Evolutionary conservation across 345 rosid genomes (phyloP), one percentile per base, ranked within the genome.

Genomic region (Salix suchowensis): DNA sequence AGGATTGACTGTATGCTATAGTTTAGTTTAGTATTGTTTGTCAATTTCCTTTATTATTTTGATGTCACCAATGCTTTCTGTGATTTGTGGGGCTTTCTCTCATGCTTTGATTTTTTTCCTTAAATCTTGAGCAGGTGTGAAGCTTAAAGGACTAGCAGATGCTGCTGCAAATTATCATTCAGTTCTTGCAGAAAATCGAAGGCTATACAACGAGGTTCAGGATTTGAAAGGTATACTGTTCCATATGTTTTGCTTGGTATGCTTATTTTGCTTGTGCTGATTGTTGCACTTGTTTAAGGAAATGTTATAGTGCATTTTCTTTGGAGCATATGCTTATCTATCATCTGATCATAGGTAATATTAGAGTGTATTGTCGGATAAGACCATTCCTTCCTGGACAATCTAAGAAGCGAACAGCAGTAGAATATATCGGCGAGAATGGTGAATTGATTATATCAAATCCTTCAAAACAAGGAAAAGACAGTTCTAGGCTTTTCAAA

Each of bases 281-380:
- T 75, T 77, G 72, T 68, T 55, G 77, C 68, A 28, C 46, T 46
- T 32, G 13, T 77, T 28, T 62, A 79, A 93, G 95, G 97, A 85
- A 91, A 96, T 82, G 92, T 91, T 72, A 88, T 96, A 84, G 94
- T 96, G 11, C 88, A 96, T 85, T 94, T 97, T 76, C 90, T 36
- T 28, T 39, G 52, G 40, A 68, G 50, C 71, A 10, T 37, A 23
- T 68, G 6, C 69, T 66, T 36, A 7, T 34, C n/a, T 66, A 7
- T 18, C 23, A 7, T 67, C 21, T 50, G 39, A 19, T 65, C 24
- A 67, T 78, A 96, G 99, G 99, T 82, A 92, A 96, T 82, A 96
- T 96, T 73, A 90, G 99, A 85, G 98, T 96, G 14, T 94, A 96
- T 84, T 96, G 98, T 77, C 91, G 99, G 65, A 90, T 96, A 72